A percentile compares a stretch with the other conserved stretches of the same genome.
Evolutionary conservation across 768 basidiomycete genomes (phyloP).

Genomic region (Rhodotorula graminis): DNA sequence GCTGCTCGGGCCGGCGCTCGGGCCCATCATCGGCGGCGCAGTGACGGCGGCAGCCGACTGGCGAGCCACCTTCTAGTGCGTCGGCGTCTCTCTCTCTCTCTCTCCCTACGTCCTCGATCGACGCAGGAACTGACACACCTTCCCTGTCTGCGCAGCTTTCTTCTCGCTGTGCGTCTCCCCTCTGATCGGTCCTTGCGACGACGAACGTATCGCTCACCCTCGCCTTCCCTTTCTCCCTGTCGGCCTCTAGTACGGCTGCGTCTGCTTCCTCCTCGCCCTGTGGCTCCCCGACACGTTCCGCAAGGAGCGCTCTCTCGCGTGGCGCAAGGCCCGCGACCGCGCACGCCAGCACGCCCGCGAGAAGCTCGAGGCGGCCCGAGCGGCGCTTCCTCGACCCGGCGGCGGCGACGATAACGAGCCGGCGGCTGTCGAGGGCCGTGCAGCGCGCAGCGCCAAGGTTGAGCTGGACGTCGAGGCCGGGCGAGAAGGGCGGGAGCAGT

Average conservation of each 20-base stretch:
- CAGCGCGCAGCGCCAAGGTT: not conserved
- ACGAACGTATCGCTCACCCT: too few relatives aligned
- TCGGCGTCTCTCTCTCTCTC: too few relatives aligned
- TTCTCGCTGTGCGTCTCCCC: constrained; percentile 60
- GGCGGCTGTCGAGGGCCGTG: too few relatives aligned
- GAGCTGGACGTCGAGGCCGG: not conserved
- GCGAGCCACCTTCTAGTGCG: constrained; percentile 67
- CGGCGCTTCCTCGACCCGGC: not conserved
- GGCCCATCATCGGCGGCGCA: constrained; percentile 66
- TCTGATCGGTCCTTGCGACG: too few relatives aligned
- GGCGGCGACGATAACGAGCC: too few relatives aligned
- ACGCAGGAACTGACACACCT: too few relatives aligned
- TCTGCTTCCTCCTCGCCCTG: constrained; percentile 47
- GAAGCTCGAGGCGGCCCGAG: constrained; percentile 8
- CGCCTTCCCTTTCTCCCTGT: too few relatives aligned
- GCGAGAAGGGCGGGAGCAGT: not conserved
- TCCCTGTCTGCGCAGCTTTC: constrained; percentile 51
- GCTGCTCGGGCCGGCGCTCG: constrained; percentile 45
- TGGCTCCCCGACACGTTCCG: constrained; percentile 76
- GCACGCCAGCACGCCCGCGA: constrained; percentile 7
- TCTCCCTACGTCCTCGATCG: too few relatives aligned
- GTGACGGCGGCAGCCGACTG: constrained; percentile 64
- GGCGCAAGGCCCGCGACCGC: constrained; percentile 62
- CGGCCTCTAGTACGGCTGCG: constrained; percentile 21
- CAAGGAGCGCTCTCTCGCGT: constrained; percentile 71